Evolutionary conservation across 2,329 filamentous ascomycete species (phyloP).

Genomic region (Neopestalotiopsis sp.): DNA sequence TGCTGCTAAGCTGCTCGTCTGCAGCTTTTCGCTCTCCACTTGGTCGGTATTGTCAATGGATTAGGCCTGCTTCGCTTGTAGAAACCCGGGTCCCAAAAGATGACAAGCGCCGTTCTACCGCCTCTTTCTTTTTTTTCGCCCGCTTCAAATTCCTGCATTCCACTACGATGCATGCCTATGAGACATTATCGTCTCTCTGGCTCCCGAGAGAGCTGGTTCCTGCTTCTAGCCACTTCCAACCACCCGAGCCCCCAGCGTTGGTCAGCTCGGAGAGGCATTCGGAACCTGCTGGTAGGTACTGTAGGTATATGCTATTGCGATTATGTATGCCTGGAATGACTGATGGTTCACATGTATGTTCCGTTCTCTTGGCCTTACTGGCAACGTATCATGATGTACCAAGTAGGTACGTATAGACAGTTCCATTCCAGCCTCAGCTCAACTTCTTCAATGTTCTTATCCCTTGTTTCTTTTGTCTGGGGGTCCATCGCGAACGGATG

Average conservation of each 20-base stretch:
- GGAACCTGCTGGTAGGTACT: neutral
- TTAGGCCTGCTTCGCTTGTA: conserved; percentile 1
- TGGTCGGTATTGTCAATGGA: neutral
- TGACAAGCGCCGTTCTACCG: neutral
- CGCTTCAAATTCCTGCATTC: neutral
- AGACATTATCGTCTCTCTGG: neutral
- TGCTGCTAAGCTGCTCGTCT: neutral
- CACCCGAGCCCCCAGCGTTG: neutral
- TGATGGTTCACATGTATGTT: too few relatives aligned
- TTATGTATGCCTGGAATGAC: too few relatives aligned
- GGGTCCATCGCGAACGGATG: neutral
- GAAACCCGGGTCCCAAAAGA: neutral
- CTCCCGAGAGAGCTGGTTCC: neutral
- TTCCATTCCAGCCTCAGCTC: neutral
- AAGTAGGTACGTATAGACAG: neutral
- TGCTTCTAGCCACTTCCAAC: conserved; percentile 9
- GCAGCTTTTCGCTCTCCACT: conserved; percentile 6
- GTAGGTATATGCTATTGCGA: too few relatives aligned
- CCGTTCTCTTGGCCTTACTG: too few relatives aligned
- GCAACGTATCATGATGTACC: too few relatives aligned
- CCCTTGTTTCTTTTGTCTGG: neutral
- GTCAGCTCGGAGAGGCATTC: neutral
- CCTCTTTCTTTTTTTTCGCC: neutral
- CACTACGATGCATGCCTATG: neutral
- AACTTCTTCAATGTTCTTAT: neutral